Percentiles rank a stretch among this genome's conserved stretches.
Evolutionary conservation across 1,139 yeast genomes (phyloP).

Genomic region (Komagataea norvegica): DNA sequence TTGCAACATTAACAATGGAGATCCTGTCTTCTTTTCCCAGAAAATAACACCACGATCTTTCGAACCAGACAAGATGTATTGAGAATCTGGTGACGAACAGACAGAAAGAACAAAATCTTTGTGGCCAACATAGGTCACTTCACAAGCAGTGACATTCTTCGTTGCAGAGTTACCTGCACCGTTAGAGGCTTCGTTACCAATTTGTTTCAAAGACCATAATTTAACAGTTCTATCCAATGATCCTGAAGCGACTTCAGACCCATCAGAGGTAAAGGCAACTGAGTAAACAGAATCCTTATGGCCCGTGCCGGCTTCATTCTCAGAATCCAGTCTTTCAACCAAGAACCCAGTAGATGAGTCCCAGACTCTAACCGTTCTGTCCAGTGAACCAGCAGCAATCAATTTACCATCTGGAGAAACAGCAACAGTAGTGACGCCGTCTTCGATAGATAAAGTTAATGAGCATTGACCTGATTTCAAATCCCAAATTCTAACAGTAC

Average conservation of each 20-base stretch:
- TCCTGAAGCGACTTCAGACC: constrained; percentile 90
- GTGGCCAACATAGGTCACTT: constrained; percentile 92
- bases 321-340: constrained; percentile 90
- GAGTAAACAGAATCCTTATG: constrained; percentile 96
- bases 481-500: constrained; percentile 97
- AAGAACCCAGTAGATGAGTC: constrained; percentile 90
- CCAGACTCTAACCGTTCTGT: constrained; percentile 96
- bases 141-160: constrained; percentile 54
- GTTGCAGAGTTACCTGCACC: constrained; percentile 32
- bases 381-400: constrained; percentile 95
- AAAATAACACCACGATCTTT: constrained; percentile 96
- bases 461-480: constrained; percentile 88
- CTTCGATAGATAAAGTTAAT: constrained; percentile 85
- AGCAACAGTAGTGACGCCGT: constrained; percentile 97
- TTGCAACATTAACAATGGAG: constrained; percentile 91
- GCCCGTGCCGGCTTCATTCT: constrained; percentile 82
- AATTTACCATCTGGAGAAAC: constrained; percentile 92
- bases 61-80: constrained; percentile 89
- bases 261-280: constrained; percentile 89
- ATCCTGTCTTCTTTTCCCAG: constrained; percentile 94
- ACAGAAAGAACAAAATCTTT: constrained; percentile 94
- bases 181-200: constrained; percentile 38
- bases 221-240: constrained; percentile 95
- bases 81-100: constrained; percentile 90
- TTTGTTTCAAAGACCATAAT: constrained; percentile 79